These are phyloP conservation scores for Mycena polygramma DNA, from an alignment of 768 basidiomycete genomes.

Conservation along the genomic window DNA sequence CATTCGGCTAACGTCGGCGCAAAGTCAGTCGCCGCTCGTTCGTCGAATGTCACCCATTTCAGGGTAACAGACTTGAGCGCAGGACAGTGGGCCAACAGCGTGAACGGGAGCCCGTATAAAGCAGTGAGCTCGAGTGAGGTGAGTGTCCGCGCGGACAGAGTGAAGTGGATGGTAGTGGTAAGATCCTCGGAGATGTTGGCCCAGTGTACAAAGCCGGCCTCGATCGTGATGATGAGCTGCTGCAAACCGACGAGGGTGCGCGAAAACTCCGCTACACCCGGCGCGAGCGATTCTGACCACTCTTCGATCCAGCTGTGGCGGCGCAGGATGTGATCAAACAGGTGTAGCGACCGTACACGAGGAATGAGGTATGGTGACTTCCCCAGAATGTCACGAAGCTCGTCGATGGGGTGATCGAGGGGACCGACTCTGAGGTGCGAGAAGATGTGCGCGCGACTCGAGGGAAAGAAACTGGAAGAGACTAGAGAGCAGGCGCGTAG, in stretches of 20 bases:
- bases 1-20: constrained; percentile 23
- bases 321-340: constrained; percentile 29
- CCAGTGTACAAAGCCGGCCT: constrained; percentile 29
- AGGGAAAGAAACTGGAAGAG: constrained; percentile 19
- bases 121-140: constrained; percentile 25
- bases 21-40: constrained; percentile 31
- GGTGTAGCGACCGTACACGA: constrained; percentile 24
- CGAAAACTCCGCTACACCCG: constrained; percentile 11
- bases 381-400: constrained; percentile 2
- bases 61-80: constrained; percentile 13
- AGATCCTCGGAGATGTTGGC: constrained; percentile 23
- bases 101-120: constrained; percentile 31
- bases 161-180: neutral
- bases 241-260: constrained; percentile 7
- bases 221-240: constrained; percentile 18
- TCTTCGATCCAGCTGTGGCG: constrained; percentile 26
- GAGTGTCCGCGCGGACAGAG: constrained; percentile 7
- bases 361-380: neutral
- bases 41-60: constrained; percentile 32
- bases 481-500: constrained; percentile 28
- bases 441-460: constrained; percentile 23
- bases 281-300: neutral
- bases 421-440: constrained; percentile 26
- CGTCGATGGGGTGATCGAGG: constrained; percentile 13
- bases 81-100: constrained; percentile 23